phyloP scores from a whole-genome alignment of 176 grass and related monocot species.

The Phoenix dactylifera region DNA sequence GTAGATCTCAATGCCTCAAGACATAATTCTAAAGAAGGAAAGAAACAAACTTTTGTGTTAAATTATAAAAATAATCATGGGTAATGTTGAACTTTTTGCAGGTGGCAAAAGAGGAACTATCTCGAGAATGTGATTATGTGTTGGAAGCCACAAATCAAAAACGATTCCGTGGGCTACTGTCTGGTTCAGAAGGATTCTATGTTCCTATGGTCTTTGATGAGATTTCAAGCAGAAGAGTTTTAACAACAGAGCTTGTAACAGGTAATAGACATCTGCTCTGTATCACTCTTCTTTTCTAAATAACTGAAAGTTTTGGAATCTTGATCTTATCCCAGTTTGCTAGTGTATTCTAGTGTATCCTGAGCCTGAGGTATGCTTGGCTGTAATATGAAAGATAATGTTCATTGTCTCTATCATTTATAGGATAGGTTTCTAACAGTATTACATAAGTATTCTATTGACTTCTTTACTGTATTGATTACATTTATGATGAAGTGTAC shows the following conservation, averaged over 20 bases:
- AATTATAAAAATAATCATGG: neutral
- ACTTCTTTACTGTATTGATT: too few relatives aligned
- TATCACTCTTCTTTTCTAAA: neutral
- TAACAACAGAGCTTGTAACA: conserved; percentile 74
- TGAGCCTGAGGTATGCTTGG: too few relatives aligned
- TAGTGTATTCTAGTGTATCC: too few relatives aligned
- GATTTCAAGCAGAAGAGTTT: conserved; percentile 66
- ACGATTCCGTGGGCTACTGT: conserved; percentile 64
- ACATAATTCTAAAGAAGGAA: too few relatives aligned
- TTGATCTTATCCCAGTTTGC: too few relatives aligned
- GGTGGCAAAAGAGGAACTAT: conserved; percentile 88
- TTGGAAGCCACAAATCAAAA: conserved; percentile 91
- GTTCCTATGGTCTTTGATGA: conserved; percentile 68
- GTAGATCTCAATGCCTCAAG: too few relatives aligned
- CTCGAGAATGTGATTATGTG: conserved; percentile 91
- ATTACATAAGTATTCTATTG: too few relatives aligned
- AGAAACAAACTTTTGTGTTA: neutral
- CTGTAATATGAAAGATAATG: too few relatives aligned
- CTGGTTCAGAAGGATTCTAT: conserved; percentile 56
- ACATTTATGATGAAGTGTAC: too few relatives aligned
- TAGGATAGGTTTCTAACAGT: too few relatives aligned
- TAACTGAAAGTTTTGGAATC: too few relatives aligned
- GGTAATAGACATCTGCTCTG: conserved; percentile 37
- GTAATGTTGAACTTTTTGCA: conserved; percentile 12
- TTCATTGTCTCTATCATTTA: too few relatives aligned